Conservation (phyloP, 495 filamentous ascomycete species). For the Saxophila tyrrhenica region DNA sequence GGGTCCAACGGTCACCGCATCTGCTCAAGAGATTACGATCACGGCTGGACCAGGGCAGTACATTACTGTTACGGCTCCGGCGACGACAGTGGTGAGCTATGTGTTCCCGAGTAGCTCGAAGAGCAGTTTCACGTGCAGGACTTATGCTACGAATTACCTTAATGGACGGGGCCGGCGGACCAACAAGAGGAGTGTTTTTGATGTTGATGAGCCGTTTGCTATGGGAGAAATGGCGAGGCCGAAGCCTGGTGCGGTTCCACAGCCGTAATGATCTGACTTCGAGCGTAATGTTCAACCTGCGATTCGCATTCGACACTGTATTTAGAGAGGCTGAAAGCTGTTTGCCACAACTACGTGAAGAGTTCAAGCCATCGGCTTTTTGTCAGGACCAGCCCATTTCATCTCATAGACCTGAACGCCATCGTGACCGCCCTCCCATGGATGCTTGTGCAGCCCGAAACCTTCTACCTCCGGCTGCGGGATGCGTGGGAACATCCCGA, state of each 20-base stretch:
- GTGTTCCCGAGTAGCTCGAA: neutral
- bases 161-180: slow-evolving; percentile 7
- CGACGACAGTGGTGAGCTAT: neutral
- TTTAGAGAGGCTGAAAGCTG: neutral
- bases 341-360: neutral
- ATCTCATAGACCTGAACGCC: slow-evolving; percentile 17
- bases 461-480: slow-evolving; percentile 32
- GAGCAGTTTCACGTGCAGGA: slow-evolving; percentile 16
- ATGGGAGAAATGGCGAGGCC: neutral
- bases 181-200: slow-evolving; percentile 14
- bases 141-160: slow-evolving; percentile 17
- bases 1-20: neutral
- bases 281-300: neutral
- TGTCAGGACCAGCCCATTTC: slow-evolving; percentile 15
- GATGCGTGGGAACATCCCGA: slow-evolving; percentile 35
- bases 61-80: slow-evolving; percentile 11
- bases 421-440: slow-evolving; percentile 26
- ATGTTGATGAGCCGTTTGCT: neutral
- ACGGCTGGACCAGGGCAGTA: slow-evolving; percentile 4
- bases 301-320: neutral
- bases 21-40: slow-evolving; percentile 5
- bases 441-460: slow-evolving; percentile 28
- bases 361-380: slow-evolving; percentile 8
- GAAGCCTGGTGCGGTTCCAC: slow-evolving; percentile 6
- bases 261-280: neutral